Base-by-base conservation (phyloP, 495 filamentous ascomycete species). In the Lineolata rhizophorae region DNA sequence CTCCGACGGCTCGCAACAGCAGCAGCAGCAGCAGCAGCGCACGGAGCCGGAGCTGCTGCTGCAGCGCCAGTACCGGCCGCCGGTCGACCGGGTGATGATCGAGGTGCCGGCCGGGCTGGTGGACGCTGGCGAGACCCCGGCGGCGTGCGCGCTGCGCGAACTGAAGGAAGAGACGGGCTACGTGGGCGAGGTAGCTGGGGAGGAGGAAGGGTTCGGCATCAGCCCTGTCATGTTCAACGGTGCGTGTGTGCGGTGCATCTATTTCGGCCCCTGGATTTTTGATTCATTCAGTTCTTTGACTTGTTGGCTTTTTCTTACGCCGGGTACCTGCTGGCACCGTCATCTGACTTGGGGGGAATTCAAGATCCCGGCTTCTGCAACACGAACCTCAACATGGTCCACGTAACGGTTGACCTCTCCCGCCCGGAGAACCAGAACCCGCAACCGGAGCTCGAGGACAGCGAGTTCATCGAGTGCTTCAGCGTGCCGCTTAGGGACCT, bases 161-260 rank as follows among this genome's bases (percentile, higher is more conserved):
- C 59, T 94, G 35, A 80, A 67, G 40, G 83, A 94, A 48, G 83
- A 94, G 53, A 90, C 83, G 0, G 83, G 83, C 3, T 93, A 85
- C 50, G 65, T 82, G 10, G 78, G 72, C 9, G 32, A 42, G 30
- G 35, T 41, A 4, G 27, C 37, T 9, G 32, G 32, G 4, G 33
- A 21, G 8, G 41, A 34, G 29, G 10, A 36, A 26, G 11, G 43
- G 34, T 30, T 42, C 40, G 52, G 55, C 60, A 25, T 65, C 5
- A 79, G 72, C 36, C 67, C 72, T 0, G 52, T 90, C 13, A 85
- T 90, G 79, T 90, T 74, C 35, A 85, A 87, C 46, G 80, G 77
- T 75, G 47, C 31, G 60, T 49, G 11, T n/a, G 10, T 30, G 9
- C 28, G 6, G 28, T 30, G 8, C 6, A 8, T 30, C 28, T 6